These are phyloP conservation scores for Geranomyces variabilis DNA, from an alignment of 192 early-diverging fungal species.

Conservation along the genomic window DNA sequence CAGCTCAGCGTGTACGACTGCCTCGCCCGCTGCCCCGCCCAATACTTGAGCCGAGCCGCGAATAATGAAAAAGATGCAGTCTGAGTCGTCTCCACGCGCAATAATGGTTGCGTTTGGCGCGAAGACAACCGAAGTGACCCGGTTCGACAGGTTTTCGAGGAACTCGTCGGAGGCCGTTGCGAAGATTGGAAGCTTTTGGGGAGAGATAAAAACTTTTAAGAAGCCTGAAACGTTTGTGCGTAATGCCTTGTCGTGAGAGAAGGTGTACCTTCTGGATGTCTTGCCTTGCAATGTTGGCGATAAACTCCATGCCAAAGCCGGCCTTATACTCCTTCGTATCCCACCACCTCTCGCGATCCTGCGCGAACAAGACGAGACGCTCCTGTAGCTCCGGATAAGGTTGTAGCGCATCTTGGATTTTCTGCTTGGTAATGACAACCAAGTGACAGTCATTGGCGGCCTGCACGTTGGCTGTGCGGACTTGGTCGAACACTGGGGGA, in stretches of 20 bases:
- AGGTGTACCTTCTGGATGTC: constrained; percentile 42
- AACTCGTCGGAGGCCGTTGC: constrained; percentile 39
- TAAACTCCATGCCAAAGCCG: constrained; percentile 54
- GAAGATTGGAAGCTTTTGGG: constrained; percentile 45
- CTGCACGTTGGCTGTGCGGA: constrained; percentile 40
- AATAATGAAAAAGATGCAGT: constrained; percentile 52
- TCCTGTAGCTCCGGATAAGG: constrained; percentile 25
- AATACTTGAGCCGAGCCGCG: constrained; percentile 49
- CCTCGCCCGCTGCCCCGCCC: constrained; percentile 8
- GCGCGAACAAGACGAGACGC: constrained; percentile 25
- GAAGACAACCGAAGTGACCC: constrained; percentile 37
- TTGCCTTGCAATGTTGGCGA: constrained; percentile 45
- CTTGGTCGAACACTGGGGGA: constrained; percentile 32
- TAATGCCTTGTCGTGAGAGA: background rate
- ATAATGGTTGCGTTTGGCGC: constrained; percentile 37
- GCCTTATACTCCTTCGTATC: constrained; percentile 12
- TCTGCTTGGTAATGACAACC: constrained; percentile 47
- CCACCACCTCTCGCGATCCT: constrained; percentile 36
- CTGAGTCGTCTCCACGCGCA: constrained; percentile 45
- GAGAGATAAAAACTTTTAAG: background rate
- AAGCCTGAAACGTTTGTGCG: background rate
- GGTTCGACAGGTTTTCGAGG: constrained; percentile 39
- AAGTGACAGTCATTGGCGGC: constrained; percentile 41
- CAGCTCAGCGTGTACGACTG: constrained; percentile 54
- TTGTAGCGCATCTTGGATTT: constrained; percentile 34